A percentile compares a stretch with the other conserved stretches of the same genome.
phyloP scores from a whole-genome alignment of 257 asterid species.

The Solanum infundibuliforme region DNA sequence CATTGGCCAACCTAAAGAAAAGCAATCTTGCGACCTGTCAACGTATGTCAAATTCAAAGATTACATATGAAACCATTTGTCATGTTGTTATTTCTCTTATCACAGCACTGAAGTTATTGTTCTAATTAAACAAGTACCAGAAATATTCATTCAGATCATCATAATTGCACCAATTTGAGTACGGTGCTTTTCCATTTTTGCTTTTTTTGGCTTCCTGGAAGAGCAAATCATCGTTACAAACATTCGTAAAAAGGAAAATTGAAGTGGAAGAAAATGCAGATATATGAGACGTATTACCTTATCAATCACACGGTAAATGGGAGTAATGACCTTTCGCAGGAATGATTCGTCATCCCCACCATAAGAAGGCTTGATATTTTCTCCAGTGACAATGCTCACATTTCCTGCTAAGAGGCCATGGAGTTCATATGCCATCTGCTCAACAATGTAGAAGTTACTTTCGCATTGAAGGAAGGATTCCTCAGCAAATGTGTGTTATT shows the following conservation, averaged over 20 bases:
- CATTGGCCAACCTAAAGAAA: slow-evolving; percentile 98
- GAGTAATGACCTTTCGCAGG: slow-evolving; percentile 76
- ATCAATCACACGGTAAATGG: slow-evolving; percentile 83
- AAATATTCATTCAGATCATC: slow-evolving; percentile 91
- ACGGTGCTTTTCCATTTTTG: slow-evolving; percentile 83
- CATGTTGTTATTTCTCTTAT: background rate
- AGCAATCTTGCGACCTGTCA: slow-evolving; percentile 83
- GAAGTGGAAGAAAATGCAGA: slow-evolving; percentile 1
- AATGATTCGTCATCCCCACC: slow-evolving; percentile 95
- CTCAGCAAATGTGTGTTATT: background rate
- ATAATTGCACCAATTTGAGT: slow-evolving; percentile 94
- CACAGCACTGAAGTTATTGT: background rate
- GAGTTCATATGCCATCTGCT: slow-evolving; percentile 97
- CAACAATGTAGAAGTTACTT: slow-evolving; percentile 1
- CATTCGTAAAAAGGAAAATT: background rate
- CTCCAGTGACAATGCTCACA: slow-evolving; percentile 98
- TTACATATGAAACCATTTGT: background rate
- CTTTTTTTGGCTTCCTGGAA: slow-evolving; percentile 71
- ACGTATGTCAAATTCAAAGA: slow-evolving; percentile 8
- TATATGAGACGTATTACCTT: slow-evolving; percentile 37
- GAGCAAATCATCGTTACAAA: slow-evolving; percentile 4
- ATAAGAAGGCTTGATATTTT: slow-evolving; percentile 93
- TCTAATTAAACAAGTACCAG: slow-evolving; percentile 44
- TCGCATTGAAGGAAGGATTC: background rate
- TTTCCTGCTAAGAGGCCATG: slow-evolving; percentile 99